Base-by-base conservation (phyloP, 441 rosid genomes). In the Eutrema salsugineum region DNA sequence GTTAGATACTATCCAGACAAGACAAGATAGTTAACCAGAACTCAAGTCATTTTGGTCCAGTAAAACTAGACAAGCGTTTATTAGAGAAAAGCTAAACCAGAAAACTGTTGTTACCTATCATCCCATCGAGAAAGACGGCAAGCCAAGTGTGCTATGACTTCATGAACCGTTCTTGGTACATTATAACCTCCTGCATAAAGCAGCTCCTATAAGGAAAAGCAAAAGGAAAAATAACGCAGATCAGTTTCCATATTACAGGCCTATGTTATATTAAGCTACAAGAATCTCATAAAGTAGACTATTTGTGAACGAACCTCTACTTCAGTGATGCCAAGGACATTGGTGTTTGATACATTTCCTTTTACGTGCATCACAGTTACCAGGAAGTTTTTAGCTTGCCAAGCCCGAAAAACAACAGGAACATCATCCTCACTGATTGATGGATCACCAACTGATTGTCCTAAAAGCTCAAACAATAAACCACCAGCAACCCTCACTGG, bases 401-500 rank as follows among this genome's bases (percentile, higher is more conserved):
- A 95, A 51, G 99, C 87, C 30, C 98, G 91, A 19, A 95, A 78
- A 19, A 95, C 99, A 65, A 93, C 77, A 0, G 98, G 98, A 62
- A 87, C 88, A 79, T 95, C 99, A 80, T 95, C 98, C 83, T 95
- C 98, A 67, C 88, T 83, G 43, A 75, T 83, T 70, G 77, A 71
- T 53, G 99, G 99, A 85, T 95, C 97, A n/a, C 99, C 99, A 7
- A 77, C 95, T 49, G 98, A 95, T 77, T 95, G 99, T 51, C 99
- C 99, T 83, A 92, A 80, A 9, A 95, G 93, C 84, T 95, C 99
- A 85, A 95, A 95, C 68, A 95, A 75, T 17, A 95, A 84, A 38
- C 99, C 99, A 77, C 99, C 99, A 60, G 96, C 95, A 56, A 92
- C 99, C 81, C 98, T 89, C 54, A 95, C 99, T 0, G 99, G 99